Percentiles rank a stretch among this genome's conserved stretches.
Conservation (phyloP, 2,329 filamentous ascomycete genomes). For the Phialophora verrucosa region DNA sequence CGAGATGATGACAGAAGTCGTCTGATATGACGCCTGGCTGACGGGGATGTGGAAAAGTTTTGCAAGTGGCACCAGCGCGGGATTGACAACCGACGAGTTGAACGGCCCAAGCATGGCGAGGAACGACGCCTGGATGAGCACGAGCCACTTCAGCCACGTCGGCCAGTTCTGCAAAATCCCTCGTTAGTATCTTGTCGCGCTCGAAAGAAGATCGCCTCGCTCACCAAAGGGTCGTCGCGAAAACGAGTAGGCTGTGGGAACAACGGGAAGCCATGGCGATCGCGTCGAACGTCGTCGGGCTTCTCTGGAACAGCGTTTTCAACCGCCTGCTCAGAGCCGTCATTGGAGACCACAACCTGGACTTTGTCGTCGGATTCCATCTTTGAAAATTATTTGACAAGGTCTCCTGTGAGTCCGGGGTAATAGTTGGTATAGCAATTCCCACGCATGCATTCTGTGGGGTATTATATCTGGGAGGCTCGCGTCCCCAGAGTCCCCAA, state of each 20-base stretch:
- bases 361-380: neutral
- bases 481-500: conserved; percentile 10
- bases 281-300: conserved; percentile 11
- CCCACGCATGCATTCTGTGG: conserved; percentile 11
- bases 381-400: neutral
- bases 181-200: neutral
- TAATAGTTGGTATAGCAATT: neutral
- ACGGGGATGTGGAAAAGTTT: conserved; percentile 42
- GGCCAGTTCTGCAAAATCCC: conserved; percentile 38
- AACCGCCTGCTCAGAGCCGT: neutral
- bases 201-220: neutral
- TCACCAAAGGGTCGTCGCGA: conserved; percentile 37
- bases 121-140: conserved; percentile 42
- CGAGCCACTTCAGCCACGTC: conserved; percentile 34
- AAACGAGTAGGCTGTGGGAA: conserved; percentile 37
- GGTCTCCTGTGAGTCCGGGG: neutral
- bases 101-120: conserved; percentile 43
- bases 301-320: neutral
- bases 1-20: conserved; percentile 35
- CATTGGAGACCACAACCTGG: neutral
- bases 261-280: conserved; percentile 37
- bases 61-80: conserved; percentile 43
- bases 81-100: conserved; percentile 41
- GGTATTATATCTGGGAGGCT: conserved; percentile 17
- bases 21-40: conserved; percentile 42